These are phyloP conservation scores for Podaxis rugospora DNA, from an alignment of 768 basidiomycete genomes.

Conservation along the genomic window DNA sequence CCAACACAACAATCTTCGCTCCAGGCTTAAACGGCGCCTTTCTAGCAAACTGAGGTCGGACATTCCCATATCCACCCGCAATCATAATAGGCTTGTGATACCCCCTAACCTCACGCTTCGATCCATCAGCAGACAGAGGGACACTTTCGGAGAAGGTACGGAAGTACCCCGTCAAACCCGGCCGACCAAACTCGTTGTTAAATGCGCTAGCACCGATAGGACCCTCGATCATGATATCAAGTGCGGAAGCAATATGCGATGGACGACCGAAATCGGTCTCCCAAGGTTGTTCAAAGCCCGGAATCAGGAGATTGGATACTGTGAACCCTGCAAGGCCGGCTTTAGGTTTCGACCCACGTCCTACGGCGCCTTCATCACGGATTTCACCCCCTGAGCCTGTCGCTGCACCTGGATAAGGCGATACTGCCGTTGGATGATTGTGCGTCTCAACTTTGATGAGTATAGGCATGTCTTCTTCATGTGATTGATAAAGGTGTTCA, in stretches of 20 bases:
- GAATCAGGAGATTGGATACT: conserved; percentile 89
- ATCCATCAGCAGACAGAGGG: conserved; percentile 44
- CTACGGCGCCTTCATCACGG: conserved; percentile 95
- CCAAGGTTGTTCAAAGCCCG: conserved; percentile 91
- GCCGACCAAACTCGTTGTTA: conserved; percentile 98
- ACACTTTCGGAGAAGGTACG: conserved; percentile 87
- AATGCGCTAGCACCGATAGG: conserved; percentile 94
- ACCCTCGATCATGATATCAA: conserved; percentile 97
- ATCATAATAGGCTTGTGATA: conserved; percentile 99
- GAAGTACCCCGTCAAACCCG: conserved; percentile 90
- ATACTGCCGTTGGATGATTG: conserved; percentile 98
- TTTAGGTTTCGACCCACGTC: conserved; percentile 93
- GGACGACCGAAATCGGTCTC: conserved; percentile 93
- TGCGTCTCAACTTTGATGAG: conserved; percentile 98
- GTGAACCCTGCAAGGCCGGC: conserved; percentile 93
- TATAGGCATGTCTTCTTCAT: conserved; percentile 75
- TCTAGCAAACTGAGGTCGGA: conserved; percentile 75
- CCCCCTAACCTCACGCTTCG: conserved; percentile 67
- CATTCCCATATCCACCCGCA: conserved; percentile 94
- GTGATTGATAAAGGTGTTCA: conserved; percentile 48
- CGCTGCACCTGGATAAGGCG: conserved; percentile 97
- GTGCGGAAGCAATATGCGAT: conserved; percentile 82
- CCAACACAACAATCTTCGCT: conserved; percentile 87
- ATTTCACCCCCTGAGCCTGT: conserved; percentile 99
- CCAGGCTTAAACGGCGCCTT: conserved; percentile 77